A percentile compares a stretch with the other conserved stretches of the same genome.
Evolutionary conservation across 306 rosid genomes (phyloP).

Genomic region (Urtica urens): DNA sequence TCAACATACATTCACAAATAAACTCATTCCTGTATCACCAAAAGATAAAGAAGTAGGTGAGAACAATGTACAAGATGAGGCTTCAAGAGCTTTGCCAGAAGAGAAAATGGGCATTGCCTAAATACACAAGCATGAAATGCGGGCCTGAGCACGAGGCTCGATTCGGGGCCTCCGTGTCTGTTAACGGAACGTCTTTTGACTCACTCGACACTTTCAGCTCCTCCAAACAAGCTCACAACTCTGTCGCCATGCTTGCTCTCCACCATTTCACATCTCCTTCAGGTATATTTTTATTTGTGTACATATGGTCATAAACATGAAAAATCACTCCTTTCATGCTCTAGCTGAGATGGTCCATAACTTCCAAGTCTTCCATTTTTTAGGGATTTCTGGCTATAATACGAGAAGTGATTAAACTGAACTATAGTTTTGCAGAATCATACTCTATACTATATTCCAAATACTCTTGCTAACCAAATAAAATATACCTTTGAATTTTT

Average conservation of each 20-base stretch:
- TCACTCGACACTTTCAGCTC: constrained; percentile 22
- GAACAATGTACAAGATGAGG: constrained; percentile 52
- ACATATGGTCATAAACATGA: not conserved
- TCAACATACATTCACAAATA: too few relatives aligned
- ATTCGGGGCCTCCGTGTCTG: constrained; percentile 39
- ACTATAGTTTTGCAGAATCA: too few relatives aligned
- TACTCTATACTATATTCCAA: too few relatives aligned
- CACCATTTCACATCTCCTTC: constrained; percentile 23
- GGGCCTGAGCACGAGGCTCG: constrained; percentile 49
- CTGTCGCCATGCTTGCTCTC: constrained; percentile 49
- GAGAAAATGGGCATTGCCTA: constrained; percentile 38
- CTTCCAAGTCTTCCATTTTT: too few relatives aligned
- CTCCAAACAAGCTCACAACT: constrained; percentile 49
- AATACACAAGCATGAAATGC: constrained; percentile 28
- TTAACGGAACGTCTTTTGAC: constrained; percentile 35
- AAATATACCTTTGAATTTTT: too few relatives aligned
- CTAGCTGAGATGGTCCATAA: too few relatives aligned
- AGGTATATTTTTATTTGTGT: not conserved
- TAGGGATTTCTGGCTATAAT: too few relatives aligned
- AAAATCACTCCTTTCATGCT: too few relatives aligned
- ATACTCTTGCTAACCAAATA: too few relatives aligned
- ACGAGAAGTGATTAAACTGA: too few relatives aligned
- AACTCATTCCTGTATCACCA: too few relatives aligned
- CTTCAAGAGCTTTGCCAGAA: constrained; percentile 56
- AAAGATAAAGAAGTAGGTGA: too few relatives aligned